Percentiles rank a stretch among this genome's conserved stretches.
Conservation (phyloP, 495 filamentous ascomycete genomes). For the Lepidopterella palustris region DNA sequence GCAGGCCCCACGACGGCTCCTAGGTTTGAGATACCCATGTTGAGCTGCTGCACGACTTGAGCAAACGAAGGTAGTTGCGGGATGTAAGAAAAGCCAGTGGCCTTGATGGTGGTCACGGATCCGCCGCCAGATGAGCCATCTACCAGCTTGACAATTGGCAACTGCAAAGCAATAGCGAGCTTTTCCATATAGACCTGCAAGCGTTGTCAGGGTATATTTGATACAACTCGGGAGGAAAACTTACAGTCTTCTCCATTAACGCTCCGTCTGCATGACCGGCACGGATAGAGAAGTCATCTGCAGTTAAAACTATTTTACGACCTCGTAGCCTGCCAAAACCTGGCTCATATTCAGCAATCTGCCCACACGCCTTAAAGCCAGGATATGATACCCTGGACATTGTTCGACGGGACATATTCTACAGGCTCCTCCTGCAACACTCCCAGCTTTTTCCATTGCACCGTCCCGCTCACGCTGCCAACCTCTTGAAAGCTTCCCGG, state of each 20-base stretch:
- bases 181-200: conserved; percentile 49
- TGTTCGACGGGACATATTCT: conserved; percentile 49
- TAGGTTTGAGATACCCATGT: conserved; percentile 56
- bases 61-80: conserved; percentile 48
- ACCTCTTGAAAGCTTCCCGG: conserved; percentile 49
- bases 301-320: conserved; percentile 51
- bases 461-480: conserved; percentile 53
- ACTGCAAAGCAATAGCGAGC: conserved; percentile 31
- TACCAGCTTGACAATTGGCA: conserved; percentile 57
- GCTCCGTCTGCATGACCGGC: conserved; percentile 59
- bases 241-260: conserved; percentile 47
- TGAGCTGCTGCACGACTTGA: conserved; percentile 50
- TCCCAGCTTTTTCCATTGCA: conserved; percentile 48
- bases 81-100: conserved; percentile 51
- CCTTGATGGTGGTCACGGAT: conserved; percentile 52
- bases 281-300: conserved; percentile 58
- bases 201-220: neutral
- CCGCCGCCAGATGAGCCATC: conserved; percentile 58
- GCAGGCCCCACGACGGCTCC: conserved; percentile 57
- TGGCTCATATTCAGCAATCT: neutral
- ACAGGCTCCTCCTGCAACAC: conserved; percentile 45
- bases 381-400: conserved; percentile 38
- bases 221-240: neutral
- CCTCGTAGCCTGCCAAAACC: conserved; percentile 47
- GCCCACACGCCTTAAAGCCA: neutral